These are phyloP conservation scores for Leccinum idahoense DNA, from an alignment of 1,284 basidiomycete species.

Conservation along the genomic window DNA sequence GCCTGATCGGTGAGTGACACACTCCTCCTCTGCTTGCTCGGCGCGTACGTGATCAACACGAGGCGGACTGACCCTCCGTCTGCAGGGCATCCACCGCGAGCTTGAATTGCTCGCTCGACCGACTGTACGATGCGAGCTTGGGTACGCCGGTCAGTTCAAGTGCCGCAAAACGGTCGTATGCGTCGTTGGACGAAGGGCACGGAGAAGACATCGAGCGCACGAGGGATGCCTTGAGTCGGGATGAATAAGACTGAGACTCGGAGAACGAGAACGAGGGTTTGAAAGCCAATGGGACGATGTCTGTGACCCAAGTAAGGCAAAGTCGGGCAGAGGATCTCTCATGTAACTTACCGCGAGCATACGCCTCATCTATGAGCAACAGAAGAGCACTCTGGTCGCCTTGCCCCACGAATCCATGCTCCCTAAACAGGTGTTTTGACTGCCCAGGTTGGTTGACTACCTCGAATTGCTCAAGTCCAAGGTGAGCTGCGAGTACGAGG, in stretches of 20 bases:
- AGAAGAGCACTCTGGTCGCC: conserved; percentile 49
- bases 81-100: conserved; percentile 40
- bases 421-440: conserved; percentile 29
- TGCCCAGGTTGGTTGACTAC: conserved; percentile 34
- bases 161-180: conserved; percentile 49
- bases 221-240: conserved; percentile 27
- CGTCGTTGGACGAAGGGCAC: conserved; percentile 33
- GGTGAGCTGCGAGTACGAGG: conserved; percentile 58
- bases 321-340: neutral
- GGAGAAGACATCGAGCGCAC: conserved; percentile 40
- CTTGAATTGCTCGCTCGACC: conserved; percentile 50
- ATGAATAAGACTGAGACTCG: conserved; percentile 19
- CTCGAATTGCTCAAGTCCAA: conserved; percentile 66
- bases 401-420: conserved; percentile 53
- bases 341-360: conserved; percentile 46
- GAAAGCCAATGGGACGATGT: conserved; percentile 44
- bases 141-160: conserved; percentile 52
- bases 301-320: conserved; percentile 29
- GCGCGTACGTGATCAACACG: conserved; percentile 48
- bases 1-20: conserved; percentile 44
- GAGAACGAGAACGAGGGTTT: conserved; percentile 39
- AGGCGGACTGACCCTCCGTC: conserved; percentile 35
- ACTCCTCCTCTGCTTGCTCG: conserved; percentile 32
- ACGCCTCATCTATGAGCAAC: conserved; percentile 51
- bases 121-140: conserved; percentile 44